phyloP scores from a whole-genome alignment of 768 basidiomycete genomes.

The Gloeopeniophorella convolvens region DNA sequence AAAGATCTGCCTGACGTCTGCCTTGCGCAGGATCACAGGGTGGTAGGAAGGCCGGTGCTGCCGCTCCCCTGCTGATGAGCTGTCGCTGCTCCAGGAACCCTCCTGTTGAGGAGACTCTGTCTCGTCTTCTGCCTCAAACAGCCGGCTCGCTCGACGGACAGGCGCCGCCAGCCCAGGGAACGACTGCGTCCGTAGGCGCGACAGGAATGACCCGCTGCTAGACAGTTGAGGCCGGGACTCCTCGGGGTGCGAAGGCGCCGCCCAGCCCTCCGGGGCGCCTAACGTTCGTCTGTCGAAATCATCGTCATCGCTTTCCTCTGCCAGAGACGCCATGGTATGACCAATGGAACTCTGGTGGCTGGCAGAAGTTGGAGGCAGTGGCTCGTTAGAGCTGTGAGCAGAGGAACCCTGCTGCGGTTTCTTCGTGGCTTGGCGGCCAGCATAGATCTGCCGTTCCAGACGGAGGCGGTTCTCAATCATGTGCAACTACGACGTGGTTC shows the following conservation, averaged over 20 bases:
- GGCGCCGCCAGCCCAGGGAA: slow-evolving; percentile 15
- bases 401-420: slow-evolving; percentile 36
- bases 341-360: slow-evolving; percentile 12
- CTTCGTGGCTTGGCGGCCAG: slow-evolving; percentile 71
- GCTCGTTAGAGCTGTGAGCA: slow-evolving; percentile 18
- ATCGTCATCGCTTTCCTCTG: slow-evolving; percentile 20
- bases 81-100: slow-evolving; percentile 15
- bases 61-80: slow-evolving; percentile 16
- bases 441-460: slow-evolving; percentile 75
- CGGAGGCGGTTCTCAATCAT: slow-evolving; percentile 91
- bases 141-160: slow-evolving; percentile 1
- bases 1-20: slow-evolving; percentile 16
- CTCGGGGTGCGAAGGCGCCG: slow-evolving; percentile 1
- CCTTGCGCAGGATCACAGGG: background rate
- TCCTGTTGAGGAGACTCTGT: slow-evolving; percentile 2
- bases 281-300: slow-evolving; percentile 17
- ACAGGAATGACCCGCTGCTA: slow-evolving; percentile 11
- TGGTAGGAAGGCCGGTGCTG: background rate
- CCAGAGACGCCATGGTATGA: background rate
- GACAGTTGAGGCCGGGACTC: background rate
- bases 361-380: background rate
- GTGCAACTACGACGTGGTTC: slow-evolving; percentile 52
- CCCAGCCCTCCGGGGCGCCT: slow-evolving; percentile 7
- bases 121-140: slow-evolving; percentile 3
- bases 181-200: slow-evolving; percentile 19